Conservation (phyloP, 1,284 basidiomycete genomes). For the Ceraceosorus bombacis region DNA sequence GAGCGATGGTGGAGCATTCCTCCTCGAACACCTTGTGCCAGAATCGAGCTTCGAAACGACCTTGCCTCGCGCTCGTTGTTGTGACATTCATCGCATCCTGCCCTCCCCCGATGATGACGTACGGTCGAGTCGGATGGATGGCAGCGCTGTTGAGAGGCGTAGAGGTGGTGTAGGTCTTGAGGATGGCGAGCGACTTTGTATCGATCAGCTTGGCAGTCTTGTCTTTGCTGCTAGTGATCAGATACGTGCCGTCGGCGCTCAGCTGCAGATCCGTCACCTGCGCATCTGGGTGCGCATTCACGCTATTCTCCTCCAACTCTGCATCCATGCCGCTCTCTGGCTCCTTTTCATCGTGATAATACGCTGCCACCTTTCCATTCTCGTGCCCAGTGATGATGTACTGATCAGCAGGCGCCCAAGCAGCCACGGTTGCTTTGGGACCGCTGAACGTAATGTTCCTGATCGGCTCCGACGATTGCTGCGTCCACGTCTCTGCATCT, state of each 20-base stretch:
- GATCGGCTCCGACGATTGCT: slow-evolving; percentile 36
- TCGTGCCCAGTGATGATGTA: slow-evolving; percentile 90
- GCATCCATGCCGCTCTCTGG: slow-evolving; percentile 58
- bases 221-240: slow-evolving; percentile 93
- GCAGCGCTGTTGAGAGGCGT: slow-evolving; percentile 93
- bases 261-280: slow-evolving; percentile 77
- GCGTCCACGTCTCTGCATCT: slow-evolving; percentile 37
- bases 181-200: slow-evolving; percentile 73
- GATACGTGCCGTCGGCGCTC: slow-evolving; percentile 81
- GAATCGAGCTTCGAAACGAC: slow-evolving; percentile 96
- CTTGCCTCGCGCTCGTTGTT: slow-evolving; percentile 83
- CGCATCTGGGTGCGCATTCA: slow-evolving; percentile 29
- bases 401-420: slow-evolving; percentile 72
- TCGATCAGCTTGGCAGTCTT: slow-evolving; percentile 90
- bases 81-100: slow-evolving; percentile 98
- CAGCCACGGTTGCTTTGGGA: slow-evolving; percentile 81
- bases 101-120: slow-evolving; percentile 72
- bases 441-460: slow-evolving; percentile 47
- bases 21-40: slow-evolving; percentile 99
- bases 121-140: slow-evolving; percentile 74
- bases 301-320: slow-evolving; percentile 72
- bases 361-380: slow-evolving; percentile 69
- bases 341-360: slow-evolving; percentile 46
- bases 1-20: slow-evolving; percentile 58
- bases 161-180: slow-evolving; percentile 89